Percentiles rank a stretch among this genome's conserved stretches.
These are phyloP conservation scores for Scytalidium lignicola DNA, from an alignment of 2,329 filamentous ascomycete species.

Conservation along the genomic window DNA sequence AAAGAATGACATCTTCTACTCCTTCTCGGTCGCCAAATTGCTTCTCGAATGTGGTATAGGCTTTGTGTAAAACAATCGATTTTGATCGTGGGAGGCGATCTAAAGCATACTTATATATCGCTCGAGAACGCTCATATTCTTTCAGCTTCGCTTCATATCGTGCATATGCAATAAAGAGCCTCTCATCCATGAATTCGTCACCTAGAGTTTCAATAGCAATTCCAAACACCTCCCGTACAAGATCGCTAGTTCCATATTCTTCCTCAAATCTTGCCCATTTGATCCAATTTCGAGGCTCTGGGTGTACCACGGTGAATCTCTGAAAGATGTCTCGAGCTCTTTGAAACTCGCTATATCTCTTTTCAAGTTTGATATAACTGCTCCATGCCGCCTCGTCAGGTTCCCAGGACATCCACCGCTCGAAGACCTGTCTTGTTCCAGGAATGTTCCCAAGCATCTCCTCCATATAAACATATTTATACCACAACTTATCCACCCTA, in stretches of 20 bases:
- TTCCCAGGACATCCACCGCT: slow-evolving; percentile 98
- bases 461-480: slow-evolving; percentile 98
- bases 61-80: slow-evolving; percentile 79
- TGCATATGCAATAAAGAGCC: slow-evolving; percentile 92
- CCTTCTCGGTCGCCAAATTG: slow-evolving; percentile 92
- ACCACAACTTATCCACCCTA: slow-evolving; percentile 94
- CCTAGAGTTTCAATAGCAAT: slow-evolving; percentile 82
- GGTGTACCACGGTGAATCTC: slow-evolving; percentile 86
- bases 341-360: slow-evolving; percentile 88
- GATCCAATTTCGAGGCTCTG: slow-evolving; percentile 95
- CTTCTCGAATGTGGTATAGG: slow-evolving; percentile 97
- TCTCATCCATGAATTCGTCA: slow-evolving; percentile 94
- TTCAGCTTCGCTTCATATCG: slow-evolving; percentile 91
- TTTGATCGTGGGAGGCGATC: slow-evolving; percentile 86
- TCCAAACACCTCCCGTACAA: slow-evolving; percentile 89
- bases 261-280: slow-evolving; percentile 98
- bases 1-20: slow-evolving; percentile 92
- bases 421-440: slow-evolving; percentile 88
- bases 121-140: slow-evolving; percentile 87
- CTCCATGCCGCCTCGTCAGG: slow-evolving; percentile 94
- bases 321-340: slow-evolving; percentile 86
- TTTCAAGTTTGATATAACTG: slow-evolving; percentile 95
- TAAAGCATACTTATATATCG: slow-evolving; percentile 95
- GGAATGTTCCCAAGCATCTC: slow-evolving; percentile 94
- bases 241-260: slow-evolving; percentile 84